Base-by-base conservation (phyloP, 108 stramenopile genomes). In the Nitzschia putrida region DNA sequence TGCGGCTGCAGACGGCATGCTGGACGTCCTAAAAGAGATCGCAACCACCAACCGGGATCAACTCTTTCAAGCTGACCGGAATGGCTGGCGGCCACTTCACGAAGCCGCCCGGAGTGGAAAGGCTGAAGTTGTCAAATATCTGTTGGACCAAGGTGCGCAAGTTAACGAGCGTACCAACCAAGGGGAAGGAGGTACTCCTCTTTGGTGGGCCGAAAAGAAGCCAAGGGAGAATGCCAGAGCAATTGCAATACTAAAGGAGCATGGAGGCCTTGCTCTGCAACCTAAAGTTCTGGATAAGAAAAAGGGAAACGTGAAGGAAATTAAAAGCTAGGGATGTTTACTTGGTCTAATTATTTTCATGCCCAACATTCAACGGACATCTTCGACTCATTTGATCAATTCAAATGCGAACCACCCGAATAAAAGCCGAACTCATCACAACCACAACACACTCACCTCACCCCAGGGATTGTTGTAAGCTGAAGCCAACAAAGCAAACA, bases 61-160 rank as follows among this genome's bases (percentile, higher is more conserved):
- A n/a, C 53, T 95, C 3, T 73, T 77, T 64, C 72, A 78, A 53
- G 59, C 68, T 23, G 93, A 95, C 68, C 57, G 60, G 3, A 95
- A 95, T 75, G 89, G 87, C 34, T 95, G 93, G 93, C 68, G 72
- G 43, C 87, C 93, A 22, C 34, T 94, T 41, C 90, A 91, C 68
- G 93, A 94, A 58, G 93, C 93, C 13, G 90, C 86, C 4, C 73
- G 93, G n/a, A 76, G 79, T 57, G 93, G 89, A 21, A 61, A 86
- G 42, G 68, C 80, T 1, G 77, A 90, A 38, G 76, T 86, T 8
- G 39, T 89, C 26, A 64, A 84, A 39, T 91, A 71, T 59, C 45
- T 82, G 40, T 57, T 86, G 16, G 26, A 80, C 10, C 51, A 80
- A 58, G 81, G 74, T 23, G 82, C 75, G 1, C 34, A 74, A 56